Base-by-base conservation (phyloP, 495 filamentous ascomycete species). In the Annulohypoxylon moriforme region DNA sequence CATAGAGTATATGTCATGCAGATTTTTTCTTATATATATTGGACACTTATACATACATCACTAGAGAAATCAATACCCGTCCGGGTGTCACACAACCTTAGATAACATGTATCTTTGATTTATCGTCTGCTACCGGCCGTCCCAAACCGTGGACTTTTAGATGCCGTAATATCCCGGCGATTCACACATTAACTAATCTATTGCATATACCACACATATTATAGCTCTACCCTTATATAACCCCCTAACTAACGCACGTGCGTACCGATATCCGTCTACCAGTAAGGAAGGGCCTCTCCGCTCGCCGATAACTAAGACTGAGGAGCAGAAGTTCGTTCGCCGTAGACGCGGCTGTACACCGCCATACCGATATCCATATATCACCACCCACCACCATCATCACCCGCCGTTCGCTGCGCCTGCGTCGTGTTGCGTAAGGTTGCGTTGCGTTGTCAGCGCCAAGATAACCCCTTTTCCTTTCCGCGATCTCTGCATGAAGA, bases 1-100 rank as follows among this genome's bases (percentile, higher is more conserved):
- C 64, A 59, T 60, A 49, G 42, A 40, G 31, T 31, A 60, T 61
- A 47, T 38, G 5, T 33, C 49, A 42, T 67, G 36, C 56, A 55
- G 44, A 46, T 38, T 50, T 27, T n/a, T 63, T 27, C 53, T 5
- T 60, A 44, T 49, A 67, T 62, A 71, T 67, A 71, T 71, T 67
- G 57, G 57, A 40, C 36, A 40, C 11, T 40, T 36, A 57, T 36
- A 64, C 22, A 31, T 42, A 25, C n/a, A 29, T 20, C 3, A 40
- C 34, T 14, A 44, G n/a, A 29, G 49, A n/a, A n/a, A 52, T 24
- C 22, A 25, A 24, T 33, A 25, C 38, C 38, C 31, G 24, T 33
- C 18, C 33, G 29, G 5, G 20, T 34, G 60, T 60, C 38, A 46
- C 67, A 63, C 60, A 22, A 59, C 60, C 7, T 60, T 58, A 27